Percentiles rank a stretch among this genome's conserved stretches.
Evolutionary conservation across 441 rosid genomes (phyloP).

Genomic region (Croton setiger): DNA sequence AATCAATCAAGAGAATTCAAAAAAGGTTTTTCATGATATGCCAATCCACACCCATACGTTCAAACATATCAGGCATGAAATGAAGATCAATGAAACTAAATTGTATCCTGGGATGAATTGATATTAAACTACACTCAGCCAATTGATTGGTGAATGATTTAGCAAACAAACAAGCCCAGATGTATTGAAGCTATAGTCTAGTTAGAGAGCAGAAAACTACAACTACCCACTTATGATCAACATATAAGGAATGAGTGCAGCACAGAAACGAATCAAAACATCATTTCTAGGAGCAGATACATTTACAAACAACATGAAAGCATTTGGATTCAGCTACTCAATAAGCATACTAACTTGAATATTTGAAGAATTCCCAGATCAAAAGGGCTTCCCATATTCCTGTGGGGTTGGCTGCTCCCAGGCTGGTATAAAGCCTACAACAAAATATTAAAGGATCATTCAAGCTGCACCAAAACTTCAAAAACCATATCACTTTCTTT

Average conservation of each 20-base stretch:
- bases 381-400: constrained; percentile 81
- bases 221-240: not conserved
- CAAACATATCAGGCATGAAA: too few relatives aligned
- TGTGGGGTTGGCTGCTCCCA: constrained; percentile 86
- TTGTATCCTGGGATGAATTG: too few relatives aligned
- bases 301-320: constrained; percentile 2
- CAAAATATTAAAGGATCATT: constrained; percentile 12
- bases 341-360: constrained; percentile 16
- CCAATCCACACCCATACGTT: too few relatives aligned
- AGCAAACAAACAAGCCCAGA: not conserved
- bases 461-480: not conserved
- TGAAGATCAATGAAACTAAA: too few relatives aligned
- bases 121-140: too few relatives aligned
- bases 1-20: too few relatives aligned
- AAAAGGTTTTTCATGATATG: too few relatives aligned
- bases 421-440: constrained; percentile 69
- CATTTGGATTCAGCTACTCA: not conserved
- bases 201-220: not conserved
- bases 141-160: too few relatives aligned
- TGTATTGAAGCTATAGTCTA: not conserved
- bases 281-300: constrained; percentile 1
- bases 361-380: constrained; percentile 26
- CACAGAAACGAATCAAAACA: not conserved
- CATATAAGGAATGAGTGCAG: not conserved
- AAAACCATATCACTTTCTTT: too few relatives aligned